Percentiles rank a stretch among this genome's conserved stretches.
These are phyloP conservation scores for Citrullus mucosospermus DNA, from an alignment of 306 rosid species.

Conservation along the genomic window DNA sequence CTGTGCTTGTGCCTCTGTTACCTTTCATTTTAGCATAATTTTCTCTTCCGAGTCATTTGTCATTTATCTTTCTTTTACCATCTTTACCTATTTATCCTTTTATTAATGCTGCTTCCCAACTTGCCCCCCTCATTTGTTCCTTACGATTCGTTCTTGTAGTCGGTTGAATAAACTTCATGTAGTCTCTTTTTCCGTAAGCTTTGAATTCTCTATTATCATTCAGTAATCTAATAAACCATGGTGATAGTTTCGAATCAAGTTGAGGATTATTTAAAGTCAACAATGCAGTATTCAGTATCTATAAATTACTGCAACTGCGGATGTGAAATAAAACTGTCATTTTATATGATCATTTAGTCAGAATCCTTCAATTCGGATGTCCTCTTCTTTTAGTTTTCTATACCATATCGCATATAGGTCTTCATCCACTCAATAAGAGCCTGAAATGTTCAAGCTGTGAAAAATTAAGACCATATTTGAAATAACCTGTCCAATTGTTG, in stretches of 20 bases:
- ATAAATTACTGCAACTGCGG: not conserved
- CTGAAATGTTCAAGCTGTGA: not conserved
- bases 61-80: too few relatives aligned
- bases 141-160: not conserved
- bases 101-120: not conserved
- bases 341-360: not conserved
- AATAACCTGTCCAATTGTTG: not conserved
- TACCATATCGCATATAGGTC: not conserved
- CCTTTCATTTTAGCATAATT: not conserved
- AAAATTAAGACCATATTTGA: not conserved
- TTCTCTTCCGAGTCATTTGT: not conserved
- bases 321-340: not conserved
- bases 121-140: not conserved
- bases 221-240: not conserved
- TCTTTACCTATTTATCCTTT: too few relatives aligned
- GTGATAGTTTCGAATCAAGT: not conserved
- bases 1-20: not conserved
- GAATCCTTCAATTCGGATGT: not conserved
- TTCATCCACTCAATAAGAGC: not conserved
- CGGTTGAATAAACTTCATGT: not conserved
- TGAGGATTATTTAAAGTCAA: not conserved
- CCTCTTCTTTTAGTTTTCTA: not conserved
- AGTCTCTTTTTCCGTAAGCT: not conserved
- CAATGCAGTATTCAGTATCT: not conserved
- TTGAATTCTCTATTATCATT: not conserved